Evolutionary conservation across 2,329 filamentous ascomycete genomes (phyloP).

Genomic region (Microsporum ferrugineum): DNA sequence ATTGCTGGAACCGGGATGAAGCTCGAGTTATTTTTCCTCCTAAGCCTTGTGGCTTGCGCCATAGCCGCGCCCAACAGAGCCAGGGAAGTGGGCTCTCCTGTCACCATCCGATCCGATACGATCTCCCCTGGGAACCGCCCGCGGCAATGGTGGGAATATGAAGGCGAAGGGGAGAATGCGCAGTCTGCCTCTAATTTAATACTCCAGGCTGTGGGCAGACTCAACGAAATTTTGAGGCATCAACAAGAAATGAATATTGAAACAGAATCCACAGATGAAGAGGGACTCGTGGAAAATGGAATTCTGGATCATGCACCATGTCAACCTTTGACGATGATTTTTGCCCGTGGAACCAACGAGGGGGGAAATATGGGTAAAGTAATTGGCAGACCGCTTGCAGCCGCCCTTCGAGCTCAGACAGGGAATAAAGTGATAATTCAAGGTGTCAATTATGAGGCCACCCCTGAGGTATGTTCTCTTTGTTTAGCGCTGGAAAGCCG

Average conservation of each 20-base stretch:
- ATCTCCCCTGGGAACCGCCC: background rate
- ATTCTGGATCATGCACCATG: constrained; percentile 30
- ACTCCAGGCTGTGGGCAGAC: background rate
- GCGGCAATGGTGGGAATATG: background rate
- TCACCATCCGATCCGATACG: background rate
- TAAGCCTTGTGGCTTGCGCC: background rate
- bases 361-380: constrained; percentile 34
- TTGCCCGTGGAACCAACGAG: constrained; percentile 34
- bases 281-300: constrained; percentile 27
- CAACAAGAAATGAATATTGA: background rate
- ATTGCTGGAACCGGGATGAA: background rate
- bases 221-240: background rate
- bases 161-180: background rate
- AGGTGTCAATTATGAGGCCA: constrained; percentile 25
- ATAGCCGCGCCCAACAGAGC: background rate
- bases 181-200: background rate
- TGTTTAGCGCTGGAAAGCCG: constrained; percentile 8
- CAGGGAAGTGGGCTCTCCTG: background rate
- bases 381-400: constrained; percentile 29
- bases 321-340: constrained; percentile 34
- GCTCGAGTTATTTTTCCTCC: background rate
- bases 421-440: constrained; percentile 23
- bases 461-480: constrained; percentile 14
- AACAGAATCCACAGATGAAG: background rate
- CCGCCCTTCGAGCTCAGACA: constrained; percentile 17